Base-by-base conservation (phyloP, 495 filamentous ascomycete genomes). In the Penicillium maclennaniae region DNA sequence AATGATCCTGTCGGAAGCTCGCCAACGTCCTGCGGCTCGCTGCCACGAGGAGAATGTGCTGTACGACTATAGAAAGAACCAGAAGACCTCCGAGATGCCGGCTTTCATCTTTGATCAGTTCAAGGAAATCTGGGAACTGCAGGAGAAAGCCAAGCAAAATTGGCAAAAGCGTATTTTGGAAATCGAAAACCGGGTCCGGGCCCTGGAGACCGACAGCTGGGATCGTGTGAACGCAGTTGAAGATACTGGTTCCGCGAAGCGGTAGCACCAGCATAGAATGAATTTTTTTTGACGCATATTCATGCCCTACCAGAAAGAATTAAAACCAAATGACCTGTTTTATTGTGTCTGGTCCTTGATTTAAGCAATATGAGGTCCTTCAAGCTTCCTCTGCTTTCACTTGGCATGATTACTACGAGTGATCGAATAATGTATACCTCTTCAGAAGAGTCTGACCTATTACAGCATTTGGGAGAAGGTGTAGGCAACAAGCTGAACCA, bases 1-100 rank as follows among this genome's bases (percentile, higher is more conserved):
- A 4, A 68, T 83, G 51, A 81, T 97, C 23, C 67, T 96, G 14
- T 95, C 89, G 6, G 92, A 98, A 70, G 74, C 80, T 34, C 83
- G 89, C 57, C 84, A 85, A 61, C 80, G 93, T 15, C 78, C 84
- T n/a, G 87, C 89, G 2, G 91, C 91, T 20, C 70, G 84, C 36
- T 87, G 89, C 51, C 71, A 83, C 16, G 93, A 97, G 71, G 89
- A 95, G 57, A 82, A 90, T 44, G 87, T 92, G 3, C 72, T 90
- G 0, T 97, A 95, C 69, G 87, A 97, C 69, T 97, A 97, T 67
- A 73, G 68, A 42, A 66, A 66, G 15, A 80, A 73, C 17, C 69
- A 56, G 26, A 81, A 77, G 63, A 70, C 75, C 3, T 47, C 75
- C 0, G 58, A 75, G 37, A 71, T 96, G 55, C 83, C 82, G 36